Base-by-base conservation (phyloP, 140 eudicot genomes). In the Erigeron philadelphicus region DNA sequence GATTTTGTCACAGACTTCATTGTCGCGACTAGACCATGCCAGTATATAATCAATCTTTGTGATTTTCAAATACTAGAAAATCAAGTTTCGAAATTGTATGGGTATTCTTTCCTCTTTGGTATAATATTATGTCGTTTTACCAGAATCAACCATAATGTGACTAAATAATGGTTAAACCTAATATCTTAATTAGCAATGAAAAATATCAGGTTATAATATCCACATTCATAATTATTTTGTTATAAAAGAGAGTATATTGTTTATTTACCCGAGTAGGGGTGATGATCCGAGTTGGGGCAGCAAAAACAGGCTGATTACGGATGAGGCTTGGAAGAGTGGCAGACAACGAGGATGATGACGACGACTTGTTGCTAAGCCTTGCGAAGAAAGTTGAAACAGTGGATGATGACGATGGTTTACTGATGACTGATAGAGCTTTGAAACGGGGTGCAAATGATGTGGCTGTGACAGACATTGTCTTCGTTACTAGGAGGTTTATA, bases 221-320 rank as follows among this genome's bases (percentile, higher is more conserved):
- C 16, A 25, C 35, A 25, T 25, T 25, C 35, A 25, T 25, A 3
- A 25, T 3, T 1, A 25, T 25, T 25, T 25, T 25, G 35, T 25
- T 25, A 25, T 25, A 25, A 25, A 25, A 25, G 57, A 21, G 58
- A 4, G 19, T 45, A 12, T 7, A 49, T 7, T 12, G 4, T 41
- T 7, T 38, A 25, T 46, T 19, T 87, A 90, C 98, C 98, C 73
- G 75, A 66, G 79, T 75, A 23, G 98, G 98, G 84, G 79, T 80
- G 92, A 88, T 84, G 76, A 91, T 75, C 45, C 96, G 96, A 62
- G 97, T 81, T 0, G 96, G 95, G 70, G 96, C 89, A 47, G 93
- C 98, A 23, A 88, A 89, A 49, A 93, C 90, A 2, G 98, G 96
- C 83, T 89, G 81, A 77, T 93, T 80, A n/a, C 90, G 73, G 79